Evolutionary conservation across 202 grass and related monocot species (phyloP).

Genomic region (Musa balbisiana): DNA sequence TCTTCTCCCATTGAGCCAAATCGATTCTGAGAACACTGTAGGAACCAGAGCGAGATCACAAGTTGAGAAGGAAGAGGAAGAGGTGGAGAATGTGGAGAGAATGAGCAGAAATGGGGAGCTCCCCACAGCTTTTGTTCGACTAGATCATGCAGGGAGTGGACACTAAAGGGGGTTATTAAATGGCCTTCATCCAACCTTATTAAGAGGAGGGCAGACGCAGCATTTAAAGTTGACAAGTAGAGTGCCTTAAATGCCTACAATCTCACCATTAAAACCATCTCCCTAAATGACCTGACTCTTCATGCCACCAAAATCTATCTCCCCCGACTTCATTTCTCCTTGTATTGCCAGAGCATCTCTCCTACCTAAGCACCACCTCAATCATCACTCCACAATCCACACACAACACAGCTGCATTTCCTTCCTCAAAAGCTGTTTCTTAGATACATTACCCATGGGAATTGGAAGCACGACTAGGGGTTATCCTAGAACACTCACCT

Average conservation of each 20-base stretch:
- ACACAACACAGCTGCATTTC: no score
- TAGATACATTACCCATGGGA: no score
- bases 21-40: conserved; percentile 1
- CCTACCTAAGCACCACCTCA: no score
- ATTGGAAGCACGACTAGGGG: no score
- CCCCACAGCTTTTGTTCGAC: neutral
- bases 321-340: neutral
- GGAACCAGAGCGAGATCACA: neutral
- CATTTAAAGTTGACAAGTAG: conserved; percentile 91
- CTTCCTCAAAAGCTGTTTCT: no score
- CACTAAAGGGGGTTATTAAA: conserved; percentile 54
- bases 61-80: neutral
- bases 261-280: conserved; percentile 51
- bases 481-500: no score
- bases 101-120: conserved; percentile 1
- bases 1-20: neutral
- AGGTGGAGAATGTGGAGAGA: conserved; percentile 9
- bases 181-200: conserved; percentile 75
- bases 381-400: neutral
- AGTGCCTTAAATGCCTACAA: conserved; percentile 88
- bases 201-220: conserved; percentile 53
- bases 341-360: neutral
- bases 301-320: conserved; percentile 42
- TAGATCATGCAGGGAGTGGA: conserved; percentile 41
- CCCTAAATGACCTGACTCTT: conserved; percentile 43